Conservation (phyloP, 352 stramenopile species). For the Globisporangium spinosum region DNA sequence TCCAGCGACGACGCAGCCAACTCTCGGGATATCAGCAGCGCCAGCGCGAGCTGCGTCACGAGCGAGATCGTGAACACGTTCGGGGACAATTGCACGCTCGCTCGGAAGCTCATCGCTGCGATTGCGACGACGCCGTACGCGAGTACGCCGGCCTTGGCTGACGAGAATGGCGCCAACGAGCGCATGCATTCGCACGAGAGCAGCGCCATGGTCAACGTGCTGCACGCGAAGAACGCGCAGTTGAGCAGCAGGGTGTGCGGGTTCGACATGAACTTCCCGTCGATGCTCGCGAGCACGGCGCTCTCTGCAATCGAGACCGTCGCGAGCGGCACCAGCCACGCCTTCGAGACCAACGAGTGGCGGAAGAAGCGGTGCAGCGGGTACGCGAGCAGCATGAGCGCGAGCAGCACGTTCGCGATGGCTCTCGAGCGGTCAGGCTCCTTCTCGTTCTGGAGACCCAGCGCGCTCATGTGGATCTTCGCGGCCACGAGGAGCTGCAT, state of each 20-base stretch:
- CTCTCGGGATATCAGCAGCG: slow-evolving; percentile 2
- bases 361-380: slow-evolving; percentile 6
- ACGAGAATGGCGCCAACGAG: background rate
- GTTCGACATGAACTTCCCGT: background rate
- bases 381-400: slow-evolving; percentile 12
- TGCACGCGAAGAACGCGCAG: slow-evolving; percentile 12
- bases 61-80: slow-evolving; percentile 4
- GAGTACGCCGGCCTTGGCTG: background rate
- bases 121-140: background rate
- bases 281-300: slow-evolving; percentile 2
- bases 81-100: background rate
- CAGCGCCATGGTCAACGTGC: background rate
- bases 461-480: slow-evolving; percentile 13
- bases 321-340: background rate
- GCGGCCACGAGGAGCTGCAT: slow-evolving; percentile 11
- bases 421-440: background rate
- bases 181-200: background rate
- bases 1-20: background rate
- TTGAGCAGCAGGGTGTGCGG: slow-evolving; percentile 6
- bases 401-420: background rate
- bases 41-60: slow-evolving; percentile 2
- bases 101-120: background rate
- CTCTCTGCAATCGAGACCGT: slow-evolving; percentile 6
- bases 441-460: background rate
- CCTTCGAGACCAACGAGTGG: background rate